These are phyloP conservation scores for Eustoma russellianum DNA, from an alignment of 257 asterid genomes.

Conservation along the genomic window DNA sequence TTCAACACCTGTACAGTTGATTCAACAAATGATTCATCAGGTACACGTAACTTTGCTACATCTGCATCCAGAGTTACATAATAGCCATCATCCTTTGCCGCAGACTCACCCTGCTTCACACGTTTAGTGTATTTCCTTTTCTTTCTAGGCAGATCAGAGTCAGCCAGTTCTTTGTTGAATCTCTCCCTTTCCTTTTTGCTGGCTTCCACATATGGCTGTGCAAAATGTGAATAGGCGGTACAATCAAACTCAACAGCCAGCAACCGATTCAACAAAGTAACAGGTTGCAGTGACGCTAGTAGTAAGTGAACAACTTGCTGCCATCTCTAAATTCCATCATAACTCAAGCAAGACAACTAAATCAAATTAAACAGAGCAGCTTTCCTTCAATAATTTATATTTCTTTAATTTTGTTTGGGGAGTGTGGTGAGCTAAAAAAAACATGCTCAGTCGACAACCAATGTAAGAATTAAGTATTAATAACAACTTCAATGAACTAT, in stretches of 20 bases:
- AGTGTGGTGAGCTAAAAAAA: no score
- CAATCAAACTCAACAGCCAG: background rate
- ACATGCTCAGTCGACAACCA: no score
- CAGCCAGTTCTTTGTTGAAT: constrained; percentile 36
- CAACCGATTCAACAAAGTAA: no score
- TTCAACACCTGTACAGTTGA: constrained; percentile 34
- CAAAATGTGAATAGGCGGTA: background rate
- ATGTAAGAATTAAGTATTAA: no score
- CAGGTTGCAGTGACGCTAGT: no score
- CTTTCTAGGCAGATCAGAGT: constrained; percentile 14
- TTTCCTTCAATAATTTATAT: no score
- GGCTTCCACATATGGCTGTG: constrained; percentile 61
- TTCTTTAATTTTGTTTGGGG: no score
- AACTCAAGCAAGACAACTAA: no score
- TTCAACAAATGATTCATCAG: constrained; percentile 29
- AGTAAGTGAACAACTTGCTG: no score
- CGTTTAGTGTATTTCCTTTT: background rate
- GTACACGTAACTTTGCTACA: constrained; percentile 10
- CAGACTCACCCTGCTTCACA: constrained; percentile 11
- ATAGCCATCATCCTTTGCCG: constrained; percentile 29
- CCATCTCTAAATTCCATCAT: no score
- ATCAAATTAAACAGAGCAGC: no score
- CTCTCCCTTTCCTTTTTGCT: constrained; percentile 57
- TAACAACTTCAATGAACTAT: no score
- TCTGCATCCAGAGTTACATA: constrained; percentile 26